phyloP scores from a whole-genome alignment of 1,284 basidiomycete genomes.

The Ceratobasidium sp. region DNA sequence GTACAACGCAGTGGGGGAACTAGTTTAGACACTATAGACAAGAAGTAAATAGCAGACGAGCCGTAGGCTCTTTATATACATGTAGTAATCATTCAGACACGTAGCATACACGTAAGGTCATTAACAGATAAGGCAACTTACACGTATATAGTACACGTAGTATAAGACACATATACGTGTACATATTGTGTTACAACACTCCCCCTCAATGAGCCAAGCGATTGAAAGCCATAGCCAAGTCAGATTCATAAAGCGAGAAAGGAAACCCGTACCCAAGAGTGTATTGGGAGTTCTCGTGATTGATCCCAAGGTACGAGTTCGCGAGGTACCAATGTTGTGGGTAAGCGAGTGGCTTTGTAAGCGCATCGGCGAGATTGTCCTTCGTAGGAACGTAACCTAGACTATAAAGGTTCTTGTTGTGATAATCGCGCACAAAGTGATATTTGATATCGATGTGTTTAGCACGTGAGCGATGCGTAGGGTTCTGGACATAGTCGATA shows the following conservation, averaged over 20 bases:
- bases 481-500: constrained; percentile 52
- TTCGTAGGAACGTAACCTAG: constrained; percentile 45
- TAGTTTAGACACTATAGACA: no score
- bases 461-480: constrained; percentile 51
- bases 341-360: constrained; percentile 49
- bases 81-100: no score
- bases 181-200: constrained; percentile 8
- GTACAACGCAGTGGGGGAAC: no score
- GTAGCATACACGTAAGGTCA: no score
- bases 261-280: neutral
- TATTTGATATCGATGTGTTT: constrained; percentile 57
- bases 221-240: neutral
- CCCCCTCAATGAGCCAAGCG: neutral
- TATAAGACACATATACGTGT: no score
- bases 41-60: no score
- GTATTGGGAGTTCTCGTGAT: neutral
- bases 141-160: no score
- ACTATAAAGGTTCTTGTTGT: constrained; percentile 42
- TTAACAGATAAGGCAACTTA: no score
- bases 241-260: neutral
- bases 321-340: constrained; percentile 1
- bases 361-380: constrained; percentile 46
- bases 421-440: constrained; percentile 55
- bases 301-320: neutral
- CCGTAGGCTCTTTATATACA: no score